phyloP scores from a whole-genome alignment of 371 early-diverging fungal genomes.

The Mucor saturninus region DNA sequence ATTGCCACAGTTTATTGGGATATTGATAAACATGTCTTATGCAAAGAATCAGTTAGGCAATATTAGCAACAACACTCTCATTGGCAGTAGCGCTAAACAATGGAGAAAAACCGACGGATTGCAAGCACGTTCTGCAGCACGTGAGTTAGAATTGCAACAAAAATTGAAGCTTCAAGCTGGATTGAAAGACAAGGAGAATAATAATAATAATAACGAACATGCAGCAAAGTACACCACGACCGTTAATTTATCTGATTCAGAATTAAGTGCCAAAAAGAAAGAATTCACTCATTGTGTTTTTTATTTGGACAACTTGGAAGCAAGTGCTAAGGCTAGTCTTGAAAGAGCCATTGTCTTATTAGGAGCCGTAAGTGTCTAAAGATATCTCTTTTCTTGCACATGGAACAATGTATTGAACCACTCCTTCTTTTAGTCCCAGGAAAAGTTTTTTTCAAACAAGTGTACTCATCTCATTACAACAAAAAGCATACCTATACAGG shows the following conservation, averaged over 20 bases:
- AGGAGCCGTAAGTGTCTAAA: conserved; percentile 37
- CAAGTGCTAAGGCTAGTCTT: conserved; percentile 25
- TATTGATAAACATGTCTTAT: conserved; percentile 1
- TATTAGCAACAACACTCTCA: conserved; percentile 1
- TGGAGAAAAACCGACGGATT: background rate
- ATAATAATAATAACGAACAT: background rate
- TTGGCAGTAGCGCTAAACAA: background rate
- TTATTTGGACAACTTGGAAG: conserved; percentile 44
- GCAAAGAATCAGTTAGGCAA: background rate
- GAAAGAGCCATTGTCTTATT: conserved; percentile 35
- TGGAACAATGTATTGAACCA: background rate
- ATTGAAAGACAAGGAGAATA: background rate
- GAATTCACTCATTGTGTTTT: conserved; percentile 26
- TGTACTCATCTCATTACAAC: conserved; percentile 53
- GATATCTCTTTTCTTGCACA: background rate
- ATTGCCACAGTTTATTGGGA: background rate
- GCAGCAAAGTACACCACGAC: background rate
- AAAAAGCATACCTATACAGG: conserved; percentile 26
- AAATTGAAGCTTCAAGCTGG: conserved; percentile 3
- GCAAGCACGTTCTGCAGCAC: conserved; percentile 1
- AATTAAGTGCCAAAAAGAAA: conserved; percentile 8
- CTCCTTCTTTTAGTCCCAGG: conserved; percentile 26
- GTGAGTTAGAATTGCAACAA: conserved; percentile 3
- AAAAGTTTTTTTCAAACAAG: conserved; percentile 49
- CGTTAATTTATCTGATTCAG: conserved; percentile 3